phyloP scores from a whole-genome alignment of 805 yeast species.

The Saturnispora gosingensis region DNA sequence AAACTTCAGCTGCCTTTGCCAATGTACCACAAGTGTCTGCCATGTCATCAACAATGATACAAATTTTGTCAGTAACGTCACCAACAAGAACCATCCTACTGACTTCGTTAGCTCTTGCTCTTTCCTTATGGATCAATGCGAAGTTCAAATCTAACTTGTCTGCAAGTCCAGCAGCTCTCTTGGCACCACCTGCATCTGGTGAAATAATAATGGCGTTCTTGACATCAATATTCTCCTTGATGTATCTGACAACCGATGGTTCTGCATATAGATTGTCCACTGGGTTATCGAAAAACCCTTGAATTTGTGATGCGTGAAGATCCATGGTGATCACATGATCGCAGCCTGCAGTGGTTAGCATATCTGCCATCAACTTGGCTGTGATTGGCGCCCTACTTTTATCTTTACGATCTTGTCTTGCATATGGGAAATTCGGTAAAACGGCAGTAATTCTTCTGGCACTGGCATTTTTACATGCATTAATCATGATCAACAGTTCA shows the following conservation, averaged over 20 bases:
- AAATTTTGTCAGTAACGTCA: conserved; percentile 66
- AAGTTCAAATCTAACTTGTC: conserved; percentile 71
- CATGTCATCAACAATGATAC: conserved; percentile 80
- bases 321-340: conserved; percentile 84
- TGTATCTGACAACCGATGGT: conserved; percentile 70
- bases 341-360: conserved; percentile 78
- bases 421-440: conserved; percentile 76
- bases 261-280: conserved; percentile 81
- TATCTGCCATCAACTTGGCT: conserved; percentile 75
- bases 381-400: conserved; percentile 81
- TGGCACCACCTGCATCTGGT: conserved; percentile 89
- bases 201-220: conserved; percentile 67
- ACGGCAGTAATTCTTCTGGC: conserved; percentile 79
- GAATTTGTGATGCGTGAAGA: conserved; percentile 81
- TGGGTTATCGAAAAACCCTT: conserved; percentile 76
- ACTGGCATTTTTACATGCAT: conserved; percentile 75
- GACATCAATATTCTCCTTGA: conserved; percentile 49
- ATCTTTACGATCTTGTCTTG: conserved; percentile 84
- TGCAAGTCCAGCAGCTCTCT: conserved; percentile 79
- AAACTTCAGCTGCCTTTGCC: conserved; percentile 72
- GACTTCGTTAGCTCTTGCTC: conserved; percentile 77
- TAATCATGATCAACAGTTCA: conserved; percentile 69
- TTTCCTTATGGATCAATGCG: conserved; percentile 78
- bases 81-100: conserved; percentile 81
- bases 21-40: conserved; percentile 86